Conservation (phyloP, 768 basidiomycete species). For the Fomitopsis serialis region DNA sequence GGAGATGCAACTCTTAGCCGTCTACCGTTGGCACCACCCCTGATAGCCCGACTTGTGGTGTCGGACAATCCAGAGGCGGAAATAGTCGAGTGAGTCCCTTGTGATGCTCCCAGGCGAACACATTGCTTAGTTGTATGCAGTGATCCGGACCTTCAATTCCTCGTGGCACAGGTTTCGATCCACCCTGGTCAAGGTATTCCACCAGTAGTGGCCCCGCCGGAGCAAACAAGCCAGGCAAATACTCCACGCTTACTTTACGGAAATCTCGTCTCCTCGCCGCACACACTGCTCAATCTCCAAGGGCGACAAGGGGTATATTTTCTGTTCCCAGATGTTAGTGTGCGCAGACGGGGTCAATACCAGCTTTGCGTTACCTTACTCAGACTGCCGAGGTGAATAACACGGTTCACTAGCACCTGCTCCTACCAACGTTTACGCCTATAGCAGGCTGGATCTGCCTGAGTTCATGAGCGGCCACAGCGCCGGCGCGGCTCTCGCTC, state of each 20-base stretch:
- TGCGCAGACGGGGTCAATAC: conserved; percentile 73
- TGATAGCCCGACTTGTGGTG: conserved; percentile 75
- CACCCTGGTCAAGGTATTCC: too few relatives aligned
- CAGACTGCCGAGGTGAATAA: conserved; percentile 67
- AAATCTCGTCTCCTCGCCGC: conserved; percentile 77
- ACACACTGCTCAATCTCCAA: conserved; percentile 74
- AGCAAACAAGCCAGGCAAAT: too few relatives aligned
- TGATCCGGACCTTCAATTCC: conserved; percentile 81
- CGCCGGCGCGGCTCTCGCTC: conserved; percentile 63
- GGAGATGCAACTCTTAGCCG: conserved; percentile 69
- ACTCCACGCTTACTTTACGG: conserved; percentile 72
- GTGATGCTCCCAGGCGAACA: not conserved
- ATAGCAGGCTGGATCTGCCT: conserved; percentile 40
- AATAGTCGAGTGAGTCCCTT: conserved; percentile 67
- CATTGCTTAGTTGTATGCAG: conserved; percentile 31
- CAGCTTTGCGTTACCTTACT: conserved; percentile 70
- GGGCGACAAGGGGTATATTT: conserved; percentile 84
- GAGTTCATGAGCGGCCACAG: conserved; percentile 45
- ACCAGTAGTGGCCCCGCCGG: too few relatives aligned
- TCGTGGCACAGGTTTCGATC: conserved; percentile 78
- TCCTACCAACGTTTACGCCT: not conserved
- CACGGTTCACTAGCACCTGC: not conserved
- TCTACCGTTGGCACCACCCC: conserved; percentile 78
- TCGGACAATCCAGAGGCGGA: conserved; percentile 66
- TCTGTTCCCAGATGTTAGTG: conserved; percentile 86